These are phyloP conservation scores for Thozetella sp. DNA, from an alignment of 495 filamentous ascomycete species.

Conservation along the genomic window DNA sequence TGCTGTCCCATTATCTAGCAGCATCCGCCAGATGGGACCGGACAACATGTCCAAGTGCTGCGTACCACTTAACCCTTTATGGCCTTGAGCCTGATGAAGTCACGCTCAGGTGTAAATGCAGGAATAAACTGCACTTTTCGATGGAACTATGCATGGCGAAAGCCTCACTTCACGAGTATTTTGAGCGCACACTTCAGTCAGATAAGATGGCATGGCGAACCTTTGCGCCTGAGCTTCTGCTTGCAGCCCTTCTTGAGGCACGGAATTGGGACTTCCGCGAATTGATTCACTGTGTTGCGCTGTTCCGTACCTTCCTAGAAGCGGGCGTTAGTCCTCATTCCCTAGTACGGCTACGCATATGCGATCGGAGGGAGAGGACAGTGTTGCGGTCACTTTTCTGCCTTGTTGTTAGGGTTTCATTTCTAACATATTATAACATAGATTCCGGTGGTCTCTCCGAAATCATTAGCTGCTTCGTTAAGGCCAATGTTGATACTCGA, in stretches of 20 bases:
- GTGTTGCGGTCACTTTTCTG: background rate
- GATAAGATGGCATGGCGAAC: background rate
- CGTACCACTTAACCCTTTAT: background rate
- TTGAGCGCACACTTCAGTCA: background rate
- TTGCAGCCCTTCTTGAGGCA: background rate
- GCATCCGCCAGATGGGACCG: background rate
- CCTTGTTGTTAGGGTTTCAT: background rate
- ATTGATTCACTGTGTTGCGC: background rate
- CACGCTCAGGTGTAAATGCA: background rate
- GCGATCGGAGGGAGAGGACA: background rate
- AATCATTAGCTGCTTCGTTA: background rate
- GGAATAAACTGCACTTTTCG: background rate
- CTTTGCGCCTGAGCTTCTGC: background rate
- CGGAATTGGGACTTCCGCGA: background rate
- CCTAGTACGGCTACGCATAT: background rate
- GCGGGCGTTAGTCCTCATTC: background rate
- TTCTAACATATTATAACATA: background rate
- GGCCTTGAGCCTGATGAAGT: background rate
- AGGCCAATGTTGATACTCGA: background rate
- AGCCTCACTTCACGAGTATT: background rate
- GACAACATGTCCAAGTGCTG: background rate
- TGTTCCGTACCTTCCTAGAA: background rate
- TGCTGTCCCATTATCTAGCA: background rate
- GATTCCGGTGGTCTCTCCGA: background rate
- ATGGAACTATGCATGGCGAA: background rate